Conservation (phyloP, 345 rosid species). For the Lepidium didymum region DNA sequence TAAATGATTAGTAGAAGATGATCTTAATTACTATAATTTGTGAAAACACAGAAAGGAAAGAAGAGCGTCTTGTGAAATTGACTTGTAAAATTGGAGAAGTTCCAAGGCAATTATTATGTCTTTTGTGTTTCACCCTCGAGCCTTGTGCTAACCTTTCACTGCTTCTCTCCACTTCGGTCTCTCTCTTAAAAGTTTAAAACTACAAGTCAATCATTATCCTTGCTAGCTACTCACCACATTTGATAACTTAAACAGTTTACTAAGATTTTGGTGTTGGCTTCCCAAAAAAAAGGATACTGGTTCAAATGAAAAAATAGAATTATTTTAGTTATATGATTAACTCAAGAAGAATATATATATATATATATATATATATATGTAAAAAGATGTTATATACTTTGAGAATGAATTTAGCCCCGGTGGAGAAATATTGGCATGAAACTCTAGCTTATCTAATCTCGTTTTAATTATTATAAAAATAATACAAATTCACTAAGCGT, state of each 20-base stretch:
- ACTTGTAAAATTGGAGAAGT: constrained; percentile 20
- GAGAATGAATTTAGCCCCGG: not conserved
- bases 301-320: not conserved
- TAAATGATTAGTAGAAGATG: constrained; percentile 1
- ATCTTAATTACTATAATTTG: constrained; percentile 11
- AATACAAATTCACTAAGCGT: too few relatives aligned
- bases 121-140: constrained; percentile 23
- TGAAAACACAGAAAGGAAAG: not conserved
- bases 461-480: not conserved
- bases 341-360: too few relatives aligned
- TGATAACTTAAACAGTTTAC: not conserved
- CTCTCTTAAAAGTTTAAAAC: not conserved
- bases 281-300: not conserved
- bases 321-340: too few relatives aligned
- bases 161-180: not conserved
- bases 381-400: not conserved
- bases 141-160: constrained; percentile 21
- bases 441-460: not conserved
- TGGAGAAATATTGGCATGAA: not conserved
- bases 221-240: not conserved
- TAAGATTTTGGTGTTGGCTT: not conserved
- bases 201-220: constrained; percentile 21
- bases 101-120: constrained; percentile 27
- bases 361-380: too few relatives aligned
- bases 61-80: constrained; percentile 2